Evolutionary conservation across 495 filamentous ascomycete genomes (phyloP).

Genomic region (Cercophora scortea): DNA sequence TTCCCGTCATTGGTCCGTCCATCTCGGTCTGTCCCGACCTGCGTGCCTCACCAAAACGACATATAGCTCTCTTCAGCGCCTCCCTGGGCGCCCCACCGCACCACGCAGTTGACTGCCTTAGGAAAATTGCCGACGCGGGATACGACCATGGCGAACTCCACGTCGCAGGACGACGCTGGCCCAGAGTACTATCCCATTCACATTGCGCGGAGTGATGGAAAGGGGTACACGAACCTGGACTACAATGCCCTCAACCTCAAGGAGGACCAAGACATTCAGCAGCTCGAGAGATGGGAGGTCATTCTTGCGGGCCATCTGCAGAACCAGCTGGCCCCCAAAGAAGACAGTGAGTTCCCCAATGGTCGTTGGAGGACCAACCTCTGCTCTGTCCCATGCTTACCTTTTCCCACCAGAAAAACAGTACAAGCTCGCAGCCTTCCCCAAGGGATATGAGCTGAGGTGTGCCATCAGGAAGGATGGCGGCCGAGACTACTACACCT

Average conservation of each 20-base stretch:
- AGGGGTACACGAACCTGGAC: conserved; percentile 14
- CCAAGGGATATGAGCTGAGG: conserved; percentile 25
- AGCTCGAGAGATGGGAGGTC: conserved; percentile 25
- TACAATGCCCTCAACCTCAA: conserved; percentile 13
- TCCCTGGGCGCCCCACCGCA: too few relatives aligned
- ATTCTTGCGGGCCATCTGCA: conserved; percentile 22
- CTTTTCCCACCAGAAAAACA: conserved; percentile 12
- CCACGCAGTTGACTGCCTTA: too few relatives aligned
- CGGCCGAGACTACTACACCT: conserved; percentile 33
- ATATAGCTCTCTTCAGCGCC: too few relatives aligned
- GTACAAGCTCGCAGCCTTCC: conserved; percentile 23
- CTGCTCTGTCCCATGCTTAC: too few relatives aligned
- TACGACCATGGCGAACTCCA: not conserved
- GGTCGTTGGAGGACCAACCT: too few relatives aligned
- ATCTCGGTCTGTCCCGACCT: too few relatives aligned
- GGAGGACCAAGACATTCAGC: conserved; percentile 17
- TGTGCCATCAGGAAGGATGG: conserved; percentile 15
- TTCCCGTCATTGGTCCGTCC: too few relatives aligned
- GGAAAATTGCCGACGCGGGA: too few relatives aligned
- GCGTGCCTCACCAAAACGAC: too few relatives aligned
- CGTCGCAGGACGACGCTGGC: not conserved
- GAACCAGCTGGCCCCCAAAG: conserved; percentile 13
- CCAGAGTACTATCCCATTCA: conserved; percentile 17
- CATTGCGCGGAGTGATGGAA: conserved; percentile 23
- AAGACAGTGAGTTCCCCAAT: conserved; percentile 14